Conservation (phyloP, 2,329 filamentous ascomycete genomes). For the Trematosphaeria pertusa region DNA sequence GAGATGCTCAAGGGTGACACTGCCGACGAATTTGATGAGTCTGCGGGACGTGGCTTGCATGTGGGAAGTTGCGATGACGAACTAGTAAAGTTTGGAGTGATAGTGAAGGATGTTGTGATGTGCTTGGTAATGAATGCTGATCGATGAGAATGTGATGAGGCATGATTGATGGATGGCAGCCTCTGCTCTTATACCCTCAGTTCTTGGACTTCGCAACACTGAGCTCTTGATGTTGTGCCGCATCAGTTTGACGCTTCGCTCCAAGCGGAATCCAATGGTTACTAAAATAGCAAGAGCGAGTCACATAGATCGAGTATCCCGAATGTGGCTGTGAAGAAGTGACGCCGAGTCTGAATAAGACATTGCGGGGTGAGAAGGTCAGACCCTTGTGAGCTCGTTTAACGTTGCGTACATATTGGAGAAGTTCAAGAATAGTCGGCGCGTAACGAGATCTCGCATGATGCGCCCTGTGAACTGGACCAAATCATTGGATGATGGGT, state of each 20-base stretch:
- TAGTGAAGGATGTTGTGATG: slow-evolving; percentile 8
- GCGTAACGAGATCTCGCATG: slow-evolving; percentile 10
- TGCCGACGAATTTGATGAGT: slow-evolving; percentile 5
- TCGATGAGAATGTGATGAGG: slow-evolving; percentile 5
- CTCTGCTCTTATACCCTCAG: slow-evolving; percentile 11
- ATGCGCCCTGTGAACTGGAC: too few species aligned
- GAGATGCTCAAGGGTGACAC: slow-evolving; percentile 1
- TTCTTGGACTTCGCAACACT: slow-evolving; percentile 12
- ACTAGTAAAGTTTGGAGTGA: slow-evolving; percentile 6
- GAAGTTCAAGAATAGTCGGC: slow-evolving; percentile 11
- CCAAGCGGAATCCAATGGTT: slow-evolving; percentile 8
- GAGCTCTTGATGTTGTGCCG: slow-evolving; percentile 8
- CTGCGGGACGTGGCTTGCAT: slow-evolving; percentile 3
- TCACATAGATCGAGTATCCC: too few species aligned
- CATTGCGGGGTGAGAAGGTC: slow-evolving; percentile 7
- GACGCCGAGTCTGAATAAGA: slow-evolving; percentile 9
- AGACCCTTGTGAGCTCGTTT: slow-evolving; percentile 7
- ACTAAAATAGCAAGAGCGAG: slow-evolving; percentile 11
- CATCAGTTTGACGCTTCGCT: slow-evolving; percentile 11
- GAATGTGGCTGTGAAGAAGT: slow-evolving; percentile 11
- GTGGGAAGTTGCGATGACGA: slow-evolving; percentile 4
- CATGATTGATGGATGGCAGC: slow-evolving; percentile 8
- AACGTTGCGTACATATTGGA: too few species aligned
- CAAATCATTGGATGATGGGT: too few species aligned
- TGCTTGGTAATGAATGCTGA: slow-evolving; percentile 4